Evolutionary conservation across 2,329 filamentous ascomycete genomes (phyloP).

Genomic region (Claviceps digitariae): DNA sequence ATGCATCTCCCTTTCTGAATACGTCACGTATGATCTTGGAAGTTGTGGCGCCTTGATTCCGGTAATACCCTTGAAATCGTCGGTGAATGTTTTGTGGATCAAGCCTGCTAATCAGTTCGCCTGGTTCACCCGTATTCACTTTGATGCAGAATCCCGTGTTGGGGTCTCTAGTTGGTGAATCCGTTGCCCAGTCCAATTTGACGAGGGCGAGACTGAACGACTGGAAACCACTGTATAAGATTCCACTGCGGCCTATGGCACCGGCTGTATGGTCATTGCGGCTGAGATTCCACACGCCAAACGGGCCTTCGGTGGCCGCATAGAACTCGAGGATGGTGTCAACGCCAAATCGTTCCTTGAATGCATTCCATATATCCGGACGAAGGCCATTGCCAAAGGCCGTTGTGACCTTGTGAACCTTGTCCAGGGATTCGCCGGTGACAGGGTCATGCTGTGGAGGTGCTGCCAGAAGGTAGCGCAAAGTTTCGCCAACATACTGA

Average conservation of each 20-base stretch:
- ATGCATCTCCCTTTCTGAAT: constrained; percentile 62
- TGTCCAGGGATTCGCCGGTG: constrained; percentile 57
- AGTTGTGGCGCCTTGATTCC: constrained; percentile 55
- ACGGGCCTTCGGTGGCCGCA: constrained; percentile 58
- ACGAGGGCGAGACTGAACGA: constrained; percentile 43
- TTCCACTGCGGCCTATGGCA: constrained; percentile 62
- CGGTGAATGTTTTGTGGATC: constrained; percentile 48
- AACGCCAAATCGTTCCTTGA: constrained; percentile 70
- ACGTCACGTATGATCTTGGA: constrained; percentile 65
- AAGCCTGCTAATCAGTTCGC: constrained; percentile 63
- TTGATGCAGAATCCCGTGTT: constrained; percentile 54
- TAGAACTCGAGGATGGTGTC: constrained; percentile 69
- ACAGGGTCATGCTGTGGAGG: constrained; percentile 46
- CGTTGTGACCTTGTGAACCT: constrained; percentile 55
- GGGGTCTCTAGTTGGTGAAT: constrained; percentile 53
- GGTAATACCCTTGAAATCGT: constrained; percentile 72
- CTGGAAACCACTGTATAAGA: constrained; percentile 42
- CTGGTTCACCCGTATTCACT: constrained; percentile 46
- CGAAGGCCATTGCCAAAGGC: constrained; percentile 78
- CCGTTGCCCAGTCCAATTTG: constrained; percentile 56
- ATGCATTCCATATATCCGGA: constrained; percentile 72
- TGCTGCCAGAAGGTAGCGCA: constrained; percentile 64
- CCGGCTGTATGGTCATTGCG: constrained; percentile 62
- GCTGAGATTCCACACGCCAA: constrained; percentile 58
- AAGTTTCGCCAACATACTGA: constrained; percentile 81